A percentile compares a stretch with the other conserved stretches of the same genome.
These are phyloP conservation scores for Citrus sp. DNA, from an alignment of 345 rosid species.

Conservation along the genomic window DNA sequence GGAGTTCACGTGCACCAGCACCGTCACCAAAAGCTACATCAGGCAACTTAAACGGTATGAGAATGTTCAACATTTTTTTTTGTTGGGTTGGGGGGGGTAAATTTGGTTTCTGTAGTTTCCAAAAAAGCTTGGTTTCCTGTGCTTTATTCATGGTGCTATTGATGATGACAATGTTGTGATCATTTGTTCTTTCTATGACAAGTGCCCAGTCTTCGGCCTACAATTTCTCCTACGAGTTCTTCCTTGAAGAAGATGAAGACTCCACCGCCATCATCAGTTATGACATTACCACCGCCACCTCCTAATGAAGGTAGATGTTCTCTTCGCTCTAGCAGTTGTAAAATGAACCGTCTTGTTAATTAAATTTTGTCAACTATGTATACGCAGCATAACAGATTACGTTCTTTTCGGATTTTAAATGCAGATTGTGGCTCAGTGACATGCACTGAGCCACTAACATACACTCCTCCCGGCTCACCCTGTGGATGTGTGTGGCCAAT, in stretches of 20 bases:
- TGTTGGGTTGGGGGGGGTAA: background rate
- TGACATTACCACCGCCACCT: constrained; percentile 64
- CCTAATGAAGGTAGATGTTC: constrained; percentile 45
- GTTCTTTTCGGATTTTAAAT: background rate
- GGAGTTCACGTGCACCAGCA: constrained; percentile 37
- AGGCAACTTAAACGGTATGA: constrained; percentile 31
- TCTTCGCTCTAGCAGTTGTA: background rate
- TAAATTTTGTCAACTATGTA: background rate
- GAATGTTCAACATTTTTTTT: background rate
- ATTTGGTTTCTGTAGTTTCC: too few species aligned
- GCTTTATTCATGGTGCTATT: constrained; percentile 4
- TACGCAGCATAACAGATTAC: background rate
- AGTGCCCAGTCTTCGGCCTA: constrained; percentile 41
- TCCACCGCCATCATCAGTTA: constrained; percentile 38
- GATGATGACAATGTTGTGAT: background rate
- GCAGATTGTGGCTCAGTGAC: constrained; percentile 53
- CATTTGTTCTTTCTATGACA: constrained; percentile 18
- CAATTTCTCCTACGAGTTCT: constrained; percentile 36
- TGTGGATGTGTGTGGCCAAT: constrained; percentile 69
- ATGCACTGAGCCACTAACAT: constrained; percentile 60
- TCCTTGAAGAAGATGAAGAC: constrained; percentile 37
- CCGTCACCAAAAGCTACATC: constrained; percentile 22
- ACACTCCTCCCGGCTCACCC: constrained; percentile 53
- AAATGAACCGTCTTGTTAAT: background rate
- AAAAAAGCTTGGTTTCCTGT: constrained; percentile 4